Evolutionary conservation across 1,284 basidiomycete genomes (phyloP), one percentile per base, ranked within the genome.

Genomic region (Tilletia walkeri): DNA sequence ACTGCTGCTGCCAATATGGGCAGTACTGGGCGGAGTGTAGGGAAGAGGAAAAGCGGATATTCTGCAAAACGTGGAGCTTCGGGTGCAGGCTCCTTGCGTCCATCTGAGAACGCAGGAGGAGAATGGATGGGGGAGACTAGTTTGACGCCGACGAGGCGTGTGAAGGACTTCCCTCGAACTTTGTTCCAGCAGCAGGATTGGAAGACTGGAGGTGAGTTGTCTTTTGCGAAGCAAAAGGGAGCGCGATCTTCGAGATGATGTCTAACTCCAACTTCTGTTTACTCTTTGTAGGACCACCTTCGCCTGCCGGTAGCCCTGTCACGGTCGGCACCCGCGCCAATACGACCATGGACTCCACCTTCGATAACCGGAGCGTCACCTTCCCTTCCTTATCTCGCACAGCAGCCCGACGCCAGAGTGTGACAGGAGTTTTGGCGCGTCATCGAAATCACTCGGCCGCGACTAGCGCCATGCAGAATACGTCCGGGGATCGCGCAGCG

Each of bases 171-270:
- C 14, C 67, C 72, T 5, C 73, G 79, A 41, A 80, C 78, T 1
- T 80, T 80, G 50, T 78, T 78, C 0, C 79, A 80, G 69, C 78
- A 80, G 69, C 77, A 78, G 50, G 79, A 80, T 68, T 70, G 78
- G 65, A 78, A 80, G 49, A 80, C 79, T 5, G 79, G 79, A 36
- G 78, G 79, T 4, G 36, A 63, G 59, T 39, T 1, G 24, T 30
- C 24, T 30, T 30, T 30, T 30, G 24, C 24, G 24, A 38, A 7
- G 7, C 18, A 36, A 14, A 7, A 4, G 34, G 34, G 9, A 41
- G 36, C 20, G 12, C 34, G 34, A 9, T 18, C 36, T 18, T 2
- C 7, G 30, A 16, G 9, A 30, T 30, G 6, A 16, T 38, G 3
- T 41, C 24, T 38, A 38, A 38, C 20, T 10, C 7, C 39, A 9